Evolutionary conservation across 2,329 filamentous ascomycete genomes (phyloP).

Genomic region (Fusarium pilosicola): DNA sequence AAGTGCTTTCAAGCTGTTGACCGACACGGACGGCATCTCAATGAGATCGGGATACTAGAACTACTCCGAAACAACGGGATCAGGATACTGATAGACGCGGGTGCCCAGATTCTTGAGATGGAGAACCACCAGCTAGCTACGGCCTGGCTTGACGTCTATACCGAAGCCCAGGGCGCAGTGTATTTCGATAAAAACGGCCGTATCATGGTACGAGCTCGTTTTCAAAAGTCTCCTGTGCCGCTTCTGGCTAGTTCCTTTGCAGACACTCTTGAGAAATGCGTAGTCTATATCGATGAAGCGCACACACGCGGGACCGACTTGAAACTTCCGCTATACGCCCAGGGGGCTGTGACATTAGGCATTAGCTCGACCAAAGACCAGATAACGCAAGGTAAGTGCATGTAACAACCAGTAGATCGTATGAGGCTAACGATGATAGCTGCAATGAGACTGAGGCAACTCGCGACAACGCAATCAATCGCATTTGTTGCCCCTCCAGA

Average conservation of each 20-base stretch:
- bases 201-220: conserved; percentile 34
- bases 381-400: conserved; percentile 64
- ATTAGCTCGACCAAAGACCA: conserved; percentile 69
- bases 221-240: conserved; percentile 56
- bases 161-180: conserved; percentile 57
- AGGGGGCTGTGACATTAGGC: conserved; percentile 65
- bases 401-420: rapidly evolving
- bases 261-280: conserved; percentile 60
- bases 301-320: conserved; percentile 71
- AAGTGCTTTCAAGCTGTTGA: conserved; percentile 52
- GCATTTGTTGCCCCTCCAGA: conserved; percentile 67
- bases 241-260: conserved; percentile 65
- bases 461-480: conserved; percentile 65
- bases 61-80: conserved; percentile 47
- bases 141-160: conserved; percentile 61
- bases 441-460: conserved; percentile 71
- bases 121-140: conserved; percentile 60
- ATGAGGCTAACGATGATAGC: conserved; percentile 52
- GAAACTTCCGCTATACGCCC: conserved; percentile 59
- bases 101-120: conserved; percentile 71
- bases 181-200: conserved; percentile 58
- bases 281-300: conserved; percentile 70
- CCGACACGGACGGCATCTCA: conserved; percentile 50
- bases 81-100: conserved; percentile 69
- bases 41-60: neutral